Evolutionary conservation across 148 eudicot species (phyloP).

Genomic region (Persicaria maculosa): DNA sequence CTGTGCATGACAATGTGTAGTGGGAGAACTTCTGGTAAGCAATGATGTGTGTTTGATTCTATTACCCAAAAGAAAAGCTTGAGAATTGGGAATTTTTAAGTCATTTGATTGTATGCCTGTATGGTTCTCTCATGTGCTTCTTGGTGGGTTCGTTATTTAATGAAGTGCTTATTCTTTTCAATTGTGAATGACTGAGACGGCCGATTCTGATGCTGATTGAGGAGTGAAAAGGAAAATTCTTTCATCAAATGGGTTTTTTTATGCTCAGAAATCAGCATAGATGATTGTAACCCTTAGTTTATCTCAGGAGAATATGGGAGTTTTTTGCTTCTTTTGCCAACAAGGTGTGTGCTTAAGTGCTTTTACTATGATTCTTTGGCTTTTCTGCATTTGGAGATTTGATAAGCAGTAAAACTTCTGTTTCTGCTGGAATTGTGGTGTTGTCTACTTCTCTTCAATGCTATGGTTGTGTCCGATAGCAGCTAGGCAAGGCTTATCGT

Average conservation of each 20-base stretch:
- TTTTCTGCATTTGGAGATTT: not conserved
- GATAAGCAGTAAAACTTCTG: not conserved
- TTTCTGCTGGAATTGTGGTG: not conserved
- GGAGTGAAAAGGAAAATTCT: constrained; percentile 20
- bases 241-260: constrained; percentile 21
- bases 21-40: constrained; percentile 11
- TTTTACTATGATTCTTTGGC: constrained; percentile 12
- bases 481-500: not conserved
- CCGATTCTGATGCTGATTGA: constrained; percentile 49
- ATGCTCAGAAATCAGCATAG: constrained; percentile 19
- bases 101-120: not conserved
- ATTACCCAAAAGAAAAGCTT: constrained; percentile 9
- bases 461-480: no score
- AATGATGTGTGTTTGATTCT: constrained; percentile 9
- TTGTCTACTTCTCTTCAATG: no score
- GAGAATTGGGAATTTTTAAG: constrained; percentile 1
- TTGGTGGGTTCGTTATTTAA: not conserved
- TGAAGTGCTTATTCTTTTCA: constrained; percentile 9
- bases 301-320: constrained; percentile 17
- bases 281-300: constrained; percentile 18
- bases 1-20: constrained; percentile 10
- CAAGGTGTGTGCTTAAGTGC: no score
- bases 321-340: no score
- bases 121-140: constrained; percentile 17
- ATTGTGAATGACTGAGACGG: constrained; percentile 16